Conservation (phyloP, 169 alveolate species). For the Cryptosporidium sp. region DNA sequence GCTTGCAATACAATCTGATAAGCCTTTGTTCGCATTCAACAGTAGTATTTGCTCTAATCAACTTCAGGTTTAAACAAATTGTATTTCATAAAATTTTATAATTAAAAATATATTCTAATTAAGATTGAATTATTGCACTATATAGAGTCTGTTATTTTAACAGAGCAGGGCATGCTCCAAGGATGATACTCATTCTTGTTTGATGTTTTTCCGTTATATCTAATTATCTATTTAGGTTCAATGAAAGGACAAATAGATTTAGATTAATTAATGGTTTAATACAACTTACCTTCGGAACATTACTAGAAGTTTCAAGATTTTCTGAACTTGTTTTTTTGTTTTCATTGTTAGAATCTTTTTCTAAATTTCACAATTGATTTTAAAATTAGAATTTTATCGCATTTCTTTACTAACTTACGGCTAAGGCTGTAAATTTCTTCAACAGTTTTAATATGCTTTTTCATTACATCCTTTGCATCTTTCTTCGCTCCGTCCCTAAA, state of each 20-base stretch:
- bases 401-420: conserved; percentile 18
- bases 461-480: conserved; percentile 58
- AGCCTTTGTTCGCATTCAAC: conserved; percentile 12
- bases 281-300: conserved; percentile 29
- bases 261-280: not conserved
- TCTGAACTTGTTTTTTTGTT: not conserved
- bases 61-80: not conserved
- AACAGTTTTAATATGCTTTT: conserved; percentile 23
- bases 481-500: conserved; percentile 33
- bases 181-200: conserved; percentile 5
- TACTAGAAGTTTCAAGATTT: not conserved
- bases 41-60: not conserved
- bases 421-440: not conserved
- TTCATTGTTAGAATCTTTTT: not conserved
- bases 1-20: conserved; percentile 45
- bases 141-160: conserved; percentile 19
- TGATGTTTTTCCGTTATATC: conserved; percentile 12
- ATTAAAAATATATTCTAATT: not conserved
- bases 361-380: not conserved
- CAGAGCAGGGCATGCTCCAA: conserved; percentile 70
- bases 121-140: not conserved
- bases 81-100: not conserved
- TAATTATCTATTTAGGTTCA: not conserved
- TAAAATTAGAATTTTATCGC: not conserved
- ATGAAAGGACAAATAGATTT: not conserved